Evolutionary conservation across 2,329 filamentous ascomycete genomes (phyloP).

Genomic region (Hymenoscyphus fructigenus): DNA sequence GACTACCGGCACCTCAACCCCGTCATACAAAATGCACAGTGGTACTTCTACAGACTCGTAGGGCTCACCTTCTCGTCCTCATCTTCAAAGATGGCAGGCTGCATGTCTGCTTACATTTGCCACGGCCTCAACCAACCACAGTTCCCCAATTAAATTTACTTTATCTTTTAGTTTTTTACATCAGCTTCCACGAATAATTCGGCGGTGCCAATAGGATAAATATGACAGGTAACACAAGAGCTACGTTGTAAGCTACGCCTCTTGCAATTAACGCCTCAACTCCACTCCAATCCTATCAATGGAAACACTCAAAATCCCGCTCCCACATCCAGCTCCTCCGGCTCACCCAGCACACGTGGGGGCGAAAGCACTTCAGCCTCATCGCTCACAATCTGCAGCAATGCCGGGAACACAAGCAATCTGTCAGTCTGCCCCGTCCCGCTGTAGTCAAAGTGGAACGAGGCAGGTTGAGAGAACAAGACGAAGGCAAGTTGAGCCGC

Average conservation of each 20-base stretch:
- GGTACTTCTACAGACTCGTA: neutral
- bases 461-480: conserved; percentile 23
- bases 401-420: conserved; percentile 20
- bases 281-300: neutral
- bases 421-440: conserved; percentile 7
- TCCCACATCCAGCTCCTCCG: conserved; percentile 13
- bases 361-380: conserved; percentile 15
- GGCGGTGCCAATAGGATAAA: too few species aligned
- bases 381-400: conserved; percentile 19
- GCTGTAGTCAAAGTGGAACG: conserved; percentile 12
- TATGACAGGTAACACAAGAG: neutral
- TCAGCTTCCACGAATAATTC: too few species aligned
- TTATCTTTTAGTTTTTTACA: too few species aligned
- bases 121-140: neutral
- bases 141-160: too few species aligned
- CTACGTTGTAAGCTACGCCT: neutral
- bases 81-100: neutral
- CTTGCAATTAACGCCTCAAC: neutral
- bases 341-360: conserved; percentile 16
- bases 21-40: neutral
- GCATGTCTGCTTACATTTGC: neutral
- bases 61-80: neutral
- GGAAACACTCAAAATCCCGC: conserved; percentile 5
- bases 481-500: conserved; percentile 23
- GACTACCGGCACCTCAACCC: neutral